phyloP scores from a whole-genome alignment of 805 yeast genomes.

The Komagataella mondaviorum region DNA sequence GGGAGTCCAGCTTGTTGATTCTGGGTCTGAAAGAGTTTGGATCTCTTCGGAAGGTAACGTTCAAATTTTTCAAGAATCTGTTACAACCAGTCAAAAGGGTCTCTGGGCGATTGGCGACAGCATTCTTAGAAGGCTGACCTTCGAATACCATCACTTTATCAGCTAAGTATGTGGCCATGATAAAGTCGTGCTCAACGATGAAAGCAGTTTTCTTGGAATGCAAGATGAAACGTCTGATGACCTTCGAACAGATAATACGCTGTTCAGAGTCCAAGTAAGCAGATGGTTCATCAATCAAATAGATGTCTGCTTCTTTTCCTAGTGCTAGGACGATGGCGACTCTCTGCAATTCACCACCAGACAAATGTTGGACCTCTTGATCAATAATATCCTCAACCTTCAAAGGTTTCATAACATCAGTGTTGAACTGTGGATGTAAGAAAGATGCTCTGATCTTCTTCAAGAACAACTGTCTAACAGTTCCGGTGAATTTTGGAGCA shows the following conservation, averaged over 20 bases:
- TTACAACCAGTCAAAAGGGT: constrained; percentile 94
- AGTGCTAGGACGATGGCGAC: constrained; percentile 93
- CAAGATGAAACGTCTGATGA: constrained; percentile 88
- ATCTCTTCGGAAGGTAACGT: constrained; percentile 98
- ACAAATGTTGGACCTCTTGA: constrained; percentile 93
- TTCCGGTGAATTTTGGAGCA: constrained; percentile 97
- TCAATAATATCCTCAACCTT: constrained; percentile 89
- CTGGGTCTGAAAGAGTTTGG: constrained; percentile 98
- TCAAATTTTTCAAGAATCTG: constrained; percentile 89
- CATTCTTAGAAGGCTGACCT: constrained; percentile 81
- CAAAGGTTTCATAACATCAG: constrained; percentile 94
- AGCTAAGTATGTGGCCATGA: constrained; percentile 98
- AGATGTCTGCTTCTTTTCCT: constrained; percentile 92
- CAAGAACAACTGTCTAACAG: constrained; percentile 94
- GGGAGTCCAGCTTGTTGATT: constrained; percentile 94
- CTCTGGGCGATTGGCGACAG: constrained; percentile 83
- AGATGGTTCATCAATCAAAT: constrained; percentile 96
- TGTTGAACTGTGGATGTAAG: constrained; percentile 94
- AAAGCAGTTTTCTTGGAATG: constrained; percentile 99
- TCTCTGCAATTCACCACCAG: constrained; percentile 99
- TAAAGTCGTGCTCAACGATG: constrained; percentile 98
- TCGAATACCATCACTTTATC: constrained; percentile 98
- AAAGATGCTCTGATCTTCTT: constrained; percentile 92
- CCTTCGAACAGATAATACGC: constrained; percentile 98
- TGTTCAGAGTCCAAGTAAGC: constrained; percentile 99